A percentile compares a stretch with the other conserved stretches of the same genome.
Conservation (phyloP, 495 filamentous ascomycete genomes). For the Talaromyces trachyspermus region DNA sequence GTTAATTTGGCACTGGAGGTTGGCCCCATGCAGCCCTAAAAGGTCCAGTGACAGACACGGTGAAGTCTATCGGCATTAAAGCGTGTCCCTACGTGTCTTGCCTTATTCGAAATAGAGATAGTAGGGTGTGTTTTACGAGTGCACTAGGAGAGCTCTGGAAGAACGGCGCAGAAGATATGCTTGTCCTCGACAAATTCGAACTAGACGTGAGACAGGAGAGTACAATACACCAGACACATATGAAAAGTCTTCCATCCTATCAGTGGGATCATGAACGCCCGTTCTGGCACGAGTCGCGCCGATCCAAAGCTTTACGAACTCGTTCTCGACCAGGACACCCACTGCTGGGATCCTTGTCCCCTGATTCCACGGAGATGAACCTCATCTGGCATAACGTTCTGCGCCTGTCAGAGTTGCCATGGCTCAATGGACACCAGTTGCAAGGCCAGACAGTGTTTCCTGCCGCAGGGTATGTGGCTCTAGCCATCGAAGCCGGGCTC, state of each 20-base stretch:
- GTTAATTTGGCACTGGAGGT: slow-evolving; percentile 37
- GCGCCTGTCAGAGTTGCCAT: slow-evolving; percentile 19
- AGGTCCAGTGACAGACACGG: slow-evolving; percentile 26
- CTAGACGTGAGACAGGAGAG: neutral
- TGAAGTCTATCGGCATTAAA: neutral
- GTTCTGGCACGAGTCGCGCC: slow-evolving; percentile 37
- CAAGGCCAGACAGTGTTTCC: slow-evolving; percentile 45
- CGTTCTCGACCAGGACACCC: slow-evolving; percentile 13
- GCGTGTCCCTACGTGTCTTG: slow-evolving; percentile 30
- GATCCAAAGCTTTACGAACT: slow-evolving; percentile 15
- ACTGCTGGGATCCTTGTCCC: slow-evolving; percentile 15
- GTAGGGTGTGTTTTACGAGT: slow-evolving; percentile 28
- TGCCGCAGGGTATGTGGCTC: slow-evolving; percentile 46
- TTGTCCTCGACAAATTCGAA: slow-evolving; percentile 16
- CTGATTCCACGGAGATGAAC: slow-evolving; percentile 10
- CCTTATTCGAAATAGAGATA: slow-evolving; percentile 26
- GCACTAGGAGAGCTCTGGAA: slow-evolving; percentile 45
- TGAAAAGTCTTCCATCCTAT: slow-evolving; percentile 37
- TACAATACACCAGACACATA: neutral
- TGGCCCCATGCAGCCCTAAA: slow-evolving; percentile 44
- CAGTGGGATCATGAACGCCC: slow-evolving; percentile 34
- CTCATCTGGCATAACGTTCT: slow-evolving; percentile 24
- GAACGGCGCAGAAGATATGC: slow-evolving; percentile 16
- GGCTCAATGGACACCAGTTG: slow-evolving; percentile 28
- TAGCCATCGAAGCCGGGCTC: slow-evolving; percentile 46